Base-by-base conservation (phyloP, 2,329 filamentous ascomycete genomes). In the Phaeomoniella chlamydospora region DNA sequence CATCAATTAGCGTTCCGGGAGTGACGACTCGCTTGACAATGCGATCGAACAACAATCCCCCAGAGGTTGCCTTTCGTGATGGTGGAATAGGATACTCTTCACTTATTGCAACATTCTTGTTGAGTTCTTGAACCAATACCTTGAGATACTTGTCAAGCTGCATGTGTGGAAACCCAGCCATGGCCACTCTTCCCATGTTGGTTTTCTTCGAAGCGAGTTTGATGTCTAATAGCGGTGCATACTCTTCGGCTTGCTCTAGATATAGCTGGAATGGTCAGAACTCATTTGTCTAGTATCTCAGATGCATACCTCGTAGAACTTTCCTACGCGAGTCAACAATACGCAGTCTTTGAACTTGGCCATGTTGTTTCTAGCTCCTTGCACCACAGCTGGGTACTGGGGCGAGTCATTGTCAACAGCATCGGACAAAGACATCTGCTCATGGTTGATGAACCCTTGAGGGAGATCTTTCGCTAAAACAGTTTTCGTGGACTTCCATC, bases 131-230 rank as follows among this genome's bases (percentile, higher is more conserved):
- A 3, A 98, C 90, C 14, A 98, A 71, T 41, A 84, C 75, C 57
- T 94, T 96, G 47, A 98, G 72, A 55, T 86, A 94, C 15, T 86
- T 77, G 51, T 96, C 88, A 16, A 98, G 67, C 53, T 96, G 87
- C 50, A 83, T 87, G 55, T 84, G 86, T 13, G 88, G 90, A 47
- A 98, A 98, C 2, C 90, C 90, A 45, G 87, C 80, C 88, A 98
- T 96, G 4, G 87, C 64, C 13, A 98, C 83, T 15, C 74, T 71
- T 1, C 80, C 82, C 5, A 77, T 77, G 43, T 62, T 81, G n/a
- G 81, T 85, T 56, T 76, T 86, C 55, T 84, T 90, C 37, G 72
- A 72, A 2, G 80, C 77, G 37, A 93, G 76, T 57, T 94, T 96
- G 50, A 98, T 62, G 49, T 86, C 90, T 43, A 98, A 67, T 31